Conservation (phyloP, 345 rosid species). For the Camelina hispida region DNA sequence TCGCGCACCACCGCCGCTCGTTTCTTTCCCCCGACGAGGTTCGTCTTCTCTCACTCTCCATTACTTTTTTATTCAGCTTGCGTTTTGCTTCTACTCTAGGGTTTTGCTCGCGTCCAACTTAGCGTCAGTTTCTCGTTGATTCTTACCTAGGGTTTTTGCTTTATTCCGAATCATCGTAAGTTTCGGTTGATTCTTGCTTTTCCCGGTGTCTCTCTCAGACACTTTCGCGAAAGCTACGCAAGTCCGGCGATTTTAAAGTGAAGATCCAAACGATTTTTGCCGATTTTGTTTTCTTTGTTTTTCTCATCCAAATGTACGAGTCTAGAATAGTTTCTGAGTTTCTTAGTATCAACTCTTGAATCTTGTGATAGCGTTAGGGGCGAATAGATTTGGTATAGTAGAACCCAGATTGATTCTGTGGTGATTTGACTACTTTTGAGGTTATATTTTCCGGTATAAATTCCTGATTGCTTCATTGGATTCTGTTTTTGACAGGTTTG, state of each 20-base stretch:
- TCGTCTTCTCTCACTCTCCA: slow-evolving; percentile 26
- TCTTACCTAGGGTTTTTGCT: slow-evolving; percentile 9
- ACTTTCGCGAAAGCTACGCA: neutral
- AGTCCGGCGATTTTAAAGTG: neutral
- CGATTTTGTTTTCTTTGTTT: neutral
- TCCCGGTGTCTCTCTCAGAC: neutral
- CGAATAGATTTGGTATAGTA: neutral
- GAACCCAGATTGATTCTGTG: neutral
- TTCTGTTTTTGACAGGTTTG: slow-evolving; percentile 27
- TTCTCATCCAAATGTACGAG: neutral
- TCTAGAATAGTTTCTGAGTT: neutral
- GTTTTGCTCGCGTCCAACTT: slow-evolving; percentile 7
- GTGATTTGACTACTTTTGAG: neutral
- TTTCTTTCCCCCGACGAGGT: slow-evolving; percentile 1
- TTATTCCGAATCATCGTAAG: neutral
- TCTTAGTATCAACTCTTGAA: neutral
- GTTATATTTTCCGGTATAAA: neutral
- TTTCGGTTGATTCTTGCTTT: slow-evolving; percentile 10
- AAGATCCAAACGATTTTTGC: neutral
- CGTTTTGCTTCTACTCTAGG: slow-evolving; percentile 3
- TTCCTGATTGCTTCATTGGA: slow-evolving; percentile 11
- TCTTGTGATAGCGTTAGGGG: neutral
- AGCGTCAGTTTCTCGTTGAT: neutral
- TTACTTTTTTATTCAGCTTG: neutral
- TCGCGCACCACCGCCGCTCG: slow-evolving; percentile 3